These are phyloP conservation scores for Parastagonospora avenae DNA, from an alignment of 2,329 filamentous ascomycete species.

Conservation along the genomic window DNA sequence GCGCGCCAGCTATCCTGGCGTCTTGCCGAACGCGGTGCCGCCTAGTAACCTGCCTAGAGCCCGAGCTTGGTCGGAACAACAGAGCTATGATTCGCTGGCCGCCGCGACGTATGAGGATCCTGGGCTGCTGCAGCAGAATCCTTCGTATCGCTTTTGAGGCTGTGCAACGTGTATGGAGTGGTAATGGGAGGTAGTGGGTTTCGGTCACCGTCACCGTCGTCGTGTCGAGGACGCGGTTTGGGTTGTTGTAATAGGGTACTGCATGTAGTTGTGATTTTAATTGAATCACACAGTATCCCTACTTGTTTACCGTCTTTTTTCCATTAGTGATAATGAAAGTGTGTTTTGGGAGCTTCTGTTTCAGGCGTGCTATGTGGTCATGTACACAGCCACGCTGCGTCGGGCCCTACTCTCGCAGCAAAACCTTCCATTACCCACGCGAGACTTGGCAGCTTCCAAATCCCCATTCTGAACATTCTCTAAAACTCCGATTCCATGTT, in stretches of 20 bases:
- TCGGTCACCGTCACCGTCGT: not conserved
- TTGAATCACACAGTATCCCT: too few species aligned
- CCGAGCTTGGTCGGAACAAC: slow-evolving; percentile 15
- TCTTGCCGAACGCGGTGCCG: slow-evolving; percentile 6
- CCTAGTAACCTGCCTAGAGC: slow-evolving; percentile 15
- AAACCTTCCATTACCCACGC: not conserved
- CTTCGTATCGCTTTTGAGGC: slow-evolving; percentile 26
- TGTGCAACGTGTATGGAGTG: slow-evolving; percentile 15
- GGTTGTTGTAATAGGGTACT: not conserved
- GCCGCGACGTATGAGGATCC: slow-evolving; percentile 25
- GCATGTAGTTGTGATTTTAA: too few species aligned
- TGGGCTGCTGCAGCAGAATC: slow-evolving; percentile 18
- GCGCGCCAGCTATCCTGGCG: slow-evolving; percentile 14
- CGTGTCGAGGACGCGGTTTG: not conserved
- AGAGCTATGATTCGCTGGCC: slow-evolving; percentile 8
- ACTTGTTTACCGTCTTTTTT: not conserved
- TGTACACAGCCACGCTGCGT: slow-evolving; percentile 1
- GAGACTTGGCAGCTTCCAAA: not conserved
- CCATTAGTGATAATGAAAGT: not conserved
- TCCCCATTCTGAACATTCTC: too few species aligned
- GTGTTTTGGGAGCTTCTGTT: not conserved
- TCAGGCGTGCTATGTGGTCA: not conserved
- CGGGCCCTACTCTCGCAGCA: not conserved
- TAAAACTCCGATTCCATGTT: too few species aligned
- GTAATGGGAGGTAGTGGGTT: slow-evolving; percentile 2